Evolutionary conservation across 345 rosid genomes (phyloP).

Genomic region (Salix caprea): DNA sequence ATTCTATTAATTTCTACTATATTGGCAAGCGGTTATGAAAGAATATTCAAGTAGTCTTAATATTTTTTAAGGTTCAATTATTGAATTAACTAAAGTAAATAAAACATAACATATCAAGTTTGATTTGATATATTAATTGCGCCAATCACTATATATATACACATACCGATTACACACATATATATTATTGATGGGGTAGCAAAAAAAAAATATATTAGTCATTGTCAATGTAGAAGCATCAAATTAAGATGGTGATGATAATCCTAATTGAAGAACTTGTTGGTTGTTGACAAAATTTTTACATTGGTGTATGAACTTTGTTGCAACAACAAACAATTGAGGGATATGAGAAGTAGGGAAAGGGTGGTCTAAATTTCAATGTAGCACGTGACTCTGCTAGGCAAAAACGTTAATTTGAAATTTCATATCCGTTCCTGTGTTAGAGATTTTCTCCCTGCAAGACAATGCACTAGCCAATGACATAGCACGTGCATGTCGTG

Average conservation of each 20-base stretch:
- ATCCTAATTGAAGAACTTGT: slow-evolving; percentile 15
- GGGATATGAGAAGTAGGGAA: not conserved
- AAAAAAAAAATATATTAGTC: not conserved
- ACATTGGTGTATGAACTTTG: slow-evolving; percentile 8
- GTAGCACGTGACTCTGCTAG: slow-evolving; percentile 38
- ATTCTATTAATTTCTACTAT: not conserved
- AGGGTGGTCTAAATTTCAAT: slow-evolving; percentile 1
- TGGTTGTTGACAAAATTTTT: slow-evolving; percentile 27
- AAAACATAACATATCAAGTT: not conserved
- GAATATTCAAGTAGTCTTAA: not conserved
- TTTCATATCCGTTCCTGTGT: slow-evolving; percentile 13
- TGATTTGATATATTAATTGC: not conserved
- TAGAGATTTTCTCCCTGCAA: not conserved
- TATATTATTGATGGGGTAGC: not conserved
- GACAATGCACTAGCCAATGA: slow-evolving; percentile 30
- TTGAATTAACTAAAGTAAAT: not conserved
- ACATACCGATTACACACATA: not conserved
- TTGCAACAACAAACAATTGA: not conserved
- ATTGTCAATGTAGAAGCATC: slow-evolving; percentile 8
- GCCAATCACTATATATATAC: too few species aligned
- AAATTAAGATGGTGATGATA: slow-evolving; percentile 1
- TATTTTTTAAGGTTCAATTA: not conserved
- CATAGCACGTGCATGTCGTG: slow-evolving; percentile 59
- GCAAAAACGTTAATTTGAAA: slow-evolving; percentile 14
- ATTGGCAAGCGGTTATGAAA: not conserved